Percentiles rank a stretch among this genome's conserved stretches.
These are phyloP conservation scores for Apiospora hydei DNA, from an alignment of 2,329 filamentous ascomycete genomes.

Conservation along the genomic window DNA sequence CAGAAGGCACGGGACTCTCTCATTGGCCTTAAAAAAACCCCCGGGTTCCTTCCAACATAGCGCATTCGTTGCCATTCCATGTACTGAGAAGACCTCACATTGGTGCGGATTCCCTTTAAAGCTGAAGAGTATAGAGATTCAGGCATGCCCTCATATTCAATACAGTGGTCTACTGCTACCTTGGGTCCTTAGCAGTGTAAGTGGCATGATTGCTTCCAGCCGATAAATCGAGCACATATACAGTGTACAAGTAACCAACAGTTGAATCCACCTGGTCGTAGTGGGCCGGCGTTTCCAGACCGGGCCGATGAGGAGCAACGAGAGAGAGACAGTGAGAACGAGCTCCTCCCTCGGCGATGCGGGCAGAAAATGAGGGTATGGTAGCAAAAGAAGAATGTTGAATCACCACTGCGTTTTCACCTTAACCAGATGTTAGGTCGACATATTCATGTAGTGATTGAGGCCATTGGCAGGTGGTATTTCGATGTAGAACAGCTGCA, in stretches of 20 bases:
- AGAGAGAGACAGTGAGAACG: neutral
- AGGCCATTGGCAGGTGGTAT: neutral
- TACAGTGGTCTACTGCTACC: neutral
- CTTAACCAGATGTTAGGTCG: neutral
- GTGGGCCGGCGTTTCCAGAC: neutral
- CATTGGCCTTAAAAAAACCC: neutral
- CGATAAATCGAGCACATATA: conserved; percentile 13
- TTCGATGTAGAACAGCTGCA: neutral
- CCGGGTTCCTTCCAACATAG: neutral
- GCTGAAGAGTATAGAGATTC: neutral
- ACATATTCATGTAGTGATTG: neutral
- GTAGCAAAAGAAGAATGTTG: neutral
- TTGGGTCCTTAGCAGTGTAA: neutral
- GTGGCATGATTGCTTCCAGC: neutral
- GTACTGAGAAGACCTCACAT: neutral
- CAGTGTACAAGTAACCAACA: neutral
- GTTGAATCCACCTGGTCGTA: neutral
- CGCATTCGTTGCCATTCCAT: neutral
- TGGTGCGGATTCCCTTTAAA: neutral
- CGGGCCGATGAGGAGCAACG: neutral
- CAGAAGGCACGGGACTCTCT: conserved; percentile 7
- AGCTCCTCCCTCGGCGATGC: neutral
- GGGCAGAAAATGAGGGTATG: no score
- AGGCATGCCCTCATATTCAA: neutral
- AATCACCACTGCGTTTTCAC: neutral